Conservation (phyloP, 148 eudicot species). For the Rhododendron molle region DNA sequence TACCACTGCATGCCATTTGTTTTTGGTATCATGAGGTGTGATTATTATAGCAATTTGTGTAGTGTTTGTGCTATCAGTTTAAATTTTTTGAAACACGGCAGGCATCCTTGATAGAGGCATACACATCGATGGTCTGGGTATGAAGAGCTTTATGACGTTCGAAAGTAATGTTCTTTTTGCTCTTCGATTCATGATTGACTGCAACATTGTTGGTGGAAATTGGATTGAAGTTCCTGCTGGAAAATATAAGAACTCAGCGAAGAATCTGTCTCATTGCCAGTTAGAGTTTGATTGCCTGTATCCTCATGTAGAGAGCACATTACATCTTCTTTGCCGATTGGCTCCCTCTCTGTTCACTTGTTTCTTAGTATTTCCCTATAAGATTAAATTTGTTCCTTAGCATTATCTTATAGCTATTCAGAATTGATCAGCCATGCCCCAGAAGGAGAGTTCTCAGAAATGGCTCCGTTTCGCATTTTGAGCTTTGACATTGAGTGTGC, state of each 20-base stretch:
- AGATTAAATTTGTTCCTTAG: slow-evolving; percentile 23
- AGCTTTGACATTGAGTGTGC: slow-evolving; percentile 99
- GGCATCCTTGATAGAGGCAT: slow-evolving; percentile 94
- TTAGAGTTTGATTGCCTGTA: slow-evolving; percentile 94
- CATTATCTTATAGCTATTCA: slow-evolving; percentile 45
- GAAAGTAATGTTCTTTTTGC: slow-evolving; percentile 94
- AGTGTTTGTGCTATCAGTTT: background rate
- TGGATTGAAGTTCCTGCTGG: slow-evolving; percentile 90
- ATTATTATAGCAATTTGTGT: background rate
- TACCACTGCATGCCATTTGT: background rate
- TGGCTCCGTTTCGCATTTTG: slow-evolving; percentile 96
- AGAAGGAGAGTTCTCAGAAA: slow-evolving; percentile 91
- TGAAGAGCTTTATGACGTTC: slow-evolving; percentile 83
- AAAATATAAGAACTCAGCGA: slow-evolving; percentile 56
- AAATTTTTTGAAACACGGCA: slow-evolving; percentile 24
- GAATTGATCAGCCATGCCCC: slow-evolving; percentile 88
- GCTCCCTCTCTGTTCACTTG: slow-evolving; percentile 5
- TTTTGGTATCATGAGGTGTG: background rate
- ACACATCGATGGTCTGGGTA: slow-evolving; percentile 88
- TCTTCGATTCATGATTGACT: slow-evolving; percentile 96
- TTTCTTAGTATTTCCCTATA: background rate
- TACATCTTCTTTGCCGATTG: background rate
- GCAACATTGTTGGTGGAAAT: slow-evolving; percentile 93
- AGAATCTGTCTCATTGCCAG: slow-evolving; percentile 74
- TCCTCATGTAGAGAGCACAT: slow-evolving; percentile 36